phyloP scores from a whole-genome alignment of 1,139 yeast species.

The Arxiozyma telluris region DNA sequence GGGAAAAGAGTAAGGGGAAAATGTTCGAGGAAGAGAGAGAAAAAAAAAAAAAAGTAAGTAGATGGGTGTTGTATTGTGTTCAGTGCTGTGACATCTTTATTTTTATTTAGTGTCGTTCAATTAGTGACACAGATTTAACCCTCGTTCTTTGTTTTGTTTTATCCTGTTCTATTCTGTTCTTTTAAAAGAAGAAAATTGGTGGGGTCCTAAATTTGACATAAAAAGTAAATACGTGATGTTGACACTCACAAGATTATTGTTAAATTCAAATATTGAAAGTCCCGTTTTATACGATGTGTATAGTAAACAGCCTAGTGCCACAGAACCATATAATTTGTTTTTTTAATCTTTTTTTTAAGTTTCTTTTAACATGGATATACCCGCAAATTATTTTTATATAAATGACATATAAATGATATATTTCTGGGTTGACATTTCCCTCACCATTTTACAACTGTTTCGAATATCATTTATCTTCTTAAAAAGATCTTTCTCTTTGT shows the following conservation, averaged over 20 bases:
- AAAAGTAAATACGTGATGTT: too few relatives aligned
- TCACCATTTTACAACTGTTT: too few relatives aligned
- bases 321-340: too few relatives aligned
- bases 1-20: not conserved
- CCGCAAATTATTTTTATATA: too few relatives aligned
- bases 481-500: too few relatives aligned
- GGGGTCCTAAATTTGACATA: not conserved
- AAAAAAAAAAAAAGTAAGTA: too few relatives aligned
- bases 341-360: too few relatives aligned
- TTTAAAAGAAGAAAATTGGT: not conserved
- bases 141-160: too few relatives aligned
- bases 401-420: too few relatives aligned
- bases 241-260: not conserved
- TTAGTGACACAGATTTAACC: not conserved
- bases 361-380: not conserved
- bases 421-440: not conserved
- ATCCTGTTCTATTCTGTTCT: too few relatives aligned
- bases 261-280: too few relatives aligned
- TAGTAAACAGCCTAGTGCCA: not conserved
- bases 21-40: not conserved
- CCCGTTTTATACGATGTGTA: not conserved
- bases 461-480: too few relatives aligned
- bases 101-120: not conserved
- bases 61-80: not conserved
- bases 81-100: not conserved